phyloP scores from a whole-genome alignment of 2,329 filamentous ascomycete species.

The Pseudogymnoascus sp. region DNA sequence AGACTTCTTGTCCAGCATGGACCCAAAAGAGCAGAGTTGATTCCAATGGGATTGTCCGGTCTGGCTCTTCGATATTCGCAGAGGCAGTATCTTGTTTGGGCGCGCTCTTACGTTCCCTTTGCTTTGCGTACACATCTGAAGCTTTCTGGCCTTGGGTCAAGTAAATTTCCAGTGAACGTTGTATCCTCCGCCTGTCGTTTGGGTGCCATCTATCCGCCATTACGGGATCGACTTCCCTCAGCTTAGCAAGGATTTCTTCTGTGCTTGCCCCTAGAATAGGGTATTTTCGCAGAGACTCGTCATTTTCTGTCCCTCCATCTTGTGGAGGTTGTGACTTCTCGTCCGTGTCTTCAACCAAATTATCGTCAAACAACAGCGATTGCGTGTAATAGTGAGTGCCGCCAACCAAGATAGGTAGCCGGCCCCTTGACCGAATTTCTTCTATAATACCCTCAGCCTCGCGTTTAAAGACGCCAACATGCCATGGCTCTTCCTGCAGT shows the following conservation, averaged over 20 bases:
- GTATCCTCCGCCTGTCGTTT: constrained; percentile 83
- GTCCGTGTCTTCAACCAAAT: constrained; percentile 41
- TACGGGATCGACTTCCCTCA: constrained; percentile 73
- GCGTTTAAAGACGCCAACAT: constrained; percentile 66
- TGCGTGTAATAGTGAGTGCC: constrained; percentile 96
- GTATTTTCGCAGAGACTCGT: constrained; percentile 41
- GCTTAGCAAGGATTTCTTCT: constrained; percentile 61
- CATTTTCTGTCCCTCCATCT: constrained; percentile 23
- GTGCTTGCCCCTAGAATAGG: constrained; percentile 67
- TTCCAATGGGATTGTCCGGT: constrained; percentile 30
- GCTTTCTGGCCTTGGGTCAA: constrained; percentile 73
- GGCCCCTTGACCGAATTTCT: constrained; percentile 71
- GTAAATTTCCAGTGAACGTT: constrained; percentile 82
- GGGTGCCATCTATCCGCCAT: constrained; percentile 95
- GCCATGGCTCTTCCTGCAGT: constrained; percentile 73
- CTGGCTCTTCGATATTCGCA: constrained; percentile 27
- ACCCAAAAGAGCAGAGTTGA: constrained; percentile 70
- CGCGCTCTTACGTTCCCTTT: constrained; percentile 42
- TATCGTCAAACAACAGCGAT: constrained; percentile 73
- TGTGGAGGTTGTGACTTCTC: neutral
- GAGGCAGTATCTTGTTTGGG: constrained; percentile 23
- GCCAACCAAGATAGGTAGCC: constrained; percentile 82
- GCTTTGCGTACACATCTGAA: constrained; percentile 80
- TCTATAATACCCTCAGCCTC: constrained; percentile 62
- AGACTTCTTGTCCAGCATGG: constrained; percentile 59